Conservation (phyloP, 768 basidiomycete genomes). For the Pleurotus tuoliensis region DNA sequence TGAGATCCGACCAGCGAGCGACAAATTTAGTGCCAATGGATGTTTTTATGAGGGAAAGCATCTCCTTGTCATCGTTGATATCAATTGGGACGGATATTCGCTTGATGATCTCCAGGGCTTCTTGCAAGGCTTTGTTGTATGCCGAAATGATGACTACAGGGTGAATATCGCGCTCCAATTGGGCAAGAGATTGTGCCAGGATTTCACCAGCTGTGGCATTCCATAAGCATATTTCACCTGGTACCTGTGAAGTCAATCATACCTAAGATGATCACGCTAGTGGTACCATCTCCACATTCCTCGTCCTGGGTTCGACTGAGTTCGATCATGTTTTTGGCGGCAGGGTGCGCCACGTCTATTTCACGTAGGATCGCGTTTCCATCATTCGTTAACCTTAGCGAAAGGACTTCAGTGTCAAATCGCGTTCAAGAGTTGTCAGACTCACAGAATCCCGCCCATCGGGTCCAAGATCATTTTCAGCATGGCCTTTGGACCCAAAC, state of each 20-base stretch:
- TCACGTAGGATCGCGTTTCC: constrained; percentile 99
- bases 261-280: constrained; percentile 97
- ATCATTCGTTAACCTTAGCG: constrained; percentile 84
- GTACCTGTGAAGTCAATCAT: constrained; percentile 16
- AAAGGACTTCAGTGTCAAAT: constrained; percentile 8
- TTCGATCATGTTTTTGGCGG: constrained; percentile 99
- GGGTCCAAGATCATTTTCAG: constrained; percentile 99
- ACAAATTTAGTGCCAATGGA: constrained; percentile 99
- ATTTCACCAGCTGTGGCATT: constrained; percentile 77
- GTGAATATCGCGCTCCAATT: constrained; percentile 95
- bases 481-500: constrained; percentile 97
- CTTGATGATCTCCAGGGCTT: constrained; percentile 85
- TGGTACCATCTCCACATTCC: constrained; percentile 98
- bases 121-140: constrained; percentile 93
- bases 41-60: constrained; percentile 96
- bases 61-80: constrained; percentile 77
- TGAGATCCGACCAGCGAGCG: constrained; percentile 92
- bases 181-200: constrained; percentile 88
- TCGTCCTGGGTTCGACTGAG: constrained; percentile 97
- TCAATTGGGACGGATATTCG: constrained; percentile 89
- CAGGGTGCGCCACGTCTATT: constrained; percentile 98
- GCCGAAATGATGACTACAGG: constrained; percentile 98
- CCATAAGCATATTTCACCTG: background rate
- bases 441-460: constrained; percentile 97
- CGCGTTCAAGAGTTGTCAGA: constrained; percentile 11